Evolutionary conservation across 257 asterid species (phyloP).

Genomic region (Knoxia roxburghii): DNA sequence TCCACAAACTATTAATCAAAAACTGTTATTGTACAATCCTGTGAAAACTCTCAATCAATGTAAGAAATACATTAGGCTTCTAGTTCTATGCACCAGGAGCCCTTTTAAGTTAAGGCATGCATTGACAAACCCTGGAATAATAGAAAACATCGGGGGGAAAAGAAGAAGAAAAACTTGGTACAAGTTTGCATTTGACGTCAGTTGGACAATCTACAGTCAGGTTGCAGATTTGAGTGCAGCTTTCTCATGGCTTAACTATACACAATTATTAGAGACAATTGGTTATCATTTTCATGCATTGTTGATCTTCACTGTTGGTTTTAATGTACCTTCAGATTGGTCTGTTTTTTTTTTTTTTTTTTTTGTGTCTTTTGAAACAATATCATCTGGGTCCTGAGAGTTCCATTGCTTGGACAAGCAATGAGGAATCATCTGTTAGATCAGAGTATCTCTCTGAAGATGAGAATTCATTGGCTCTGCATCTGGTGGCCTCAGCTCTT

Average conservation of each 20-base stretch:
- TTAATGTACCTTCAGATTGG: slow-evolving; percentile 2
- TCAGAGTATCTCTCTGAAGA: slow-evolving; percentile 88
- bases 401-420: slow-evolving; percentile 92
- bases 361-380: not conserved
- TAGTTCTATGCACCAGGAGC: too few relatives aligned
- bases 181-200: slow-evolving; percentile 9
- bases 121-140: too few relatives aligned
- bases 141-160: not conserved
- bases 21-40: slow-evolving; percentile 7
- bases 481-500: slow-evolving; percentile 57
- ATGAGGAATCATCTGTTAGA: slow-evolving; percentile 83
- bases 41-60: not conserved
- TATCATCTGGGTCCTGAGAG: slow-evolving; percentile 88
- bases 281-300: not conserved
- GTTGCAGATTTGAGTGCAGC: not conserved
- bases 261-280: not conserved
- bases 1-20: not conserved
- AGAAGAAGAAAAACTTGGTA: not conserved
- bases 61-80: not conserved
- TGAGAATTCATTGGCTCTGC: slow-evolving; percentile 70
- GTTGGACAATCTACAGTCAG: slow-evolving; percentile 16
- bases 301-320: slow-evolving; percentile 4
- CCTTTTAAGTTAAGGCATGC: too few relatives aligned
- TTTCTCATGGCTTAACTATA: slow-evolving; percentile 1
- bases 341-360: not conserved